Conservation (phyloP, 768 basidiomycete genomes). For the Dioszegia crocea region DNA sequence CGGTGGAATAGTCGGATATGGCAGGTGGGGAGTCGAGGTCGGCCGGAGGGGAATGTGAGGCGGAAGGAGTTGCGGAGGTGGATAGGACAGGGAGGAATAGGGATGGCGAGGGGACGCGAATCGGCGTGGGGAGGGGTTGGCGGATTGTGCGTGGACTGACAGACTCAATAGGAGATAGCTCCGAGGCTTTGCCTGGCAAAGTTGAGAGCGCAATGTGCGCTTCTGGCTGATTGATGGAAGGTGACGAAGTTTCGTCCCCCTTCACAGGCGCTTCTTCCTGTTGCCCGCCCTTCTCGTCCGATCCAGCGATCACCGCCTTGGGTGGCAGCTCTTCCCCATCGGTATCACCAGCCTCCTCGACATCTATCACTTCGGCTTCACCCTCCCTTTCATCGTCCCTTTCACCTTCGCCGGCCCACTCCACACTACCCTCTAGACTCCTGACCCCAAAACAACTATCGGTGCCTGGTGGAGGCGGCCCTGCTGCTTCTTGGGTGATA, state of each 20-base stretch:
- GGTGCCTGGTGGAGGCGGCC: constrained; percentile 7
- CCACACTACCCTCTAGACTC: constrained; percentile 16
- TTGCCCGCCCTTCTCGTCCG: too few relatives aligned
- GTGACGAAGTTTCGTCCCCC: too few relatives aligned
- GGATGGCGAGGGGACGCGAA: background rate
- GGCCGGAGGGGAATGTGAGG: background rate
- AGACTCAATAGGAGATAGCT: background rate
- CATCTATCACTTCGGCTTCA: background rate
- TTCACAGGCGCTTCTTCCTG: too few relatives aligned
- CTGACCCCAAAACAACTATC: constrained; percentile 21
- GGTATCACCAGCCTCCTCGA: background rate
- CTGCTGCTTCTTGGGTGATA: background rate
- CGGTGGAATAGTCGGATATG: constrained; percentile 3
- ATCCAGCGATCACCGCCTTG: too few relatives aligned
- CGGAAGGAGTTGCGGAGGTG: background rate
- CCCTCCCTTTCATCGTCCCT: background rate
- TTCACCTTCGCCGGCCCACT: constrained; percentile 1
- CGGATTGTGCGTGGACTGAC: background rate
- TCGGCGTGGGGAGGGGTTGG: background rate
- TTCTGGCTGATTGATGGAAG: too few relatives aligned
- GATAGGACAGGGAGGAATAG: constrained; percentile 1
- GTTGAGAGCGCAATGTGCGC: too few relatives aligned
- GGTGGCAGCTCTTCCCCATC: background rate
- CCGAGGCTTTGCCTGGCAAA: too few relatives aligned
- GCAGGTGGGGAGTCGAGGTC: background rate